A percentile compares a stretch with the other conserved stretches of the same genome.
phyloP scores from a whole-genome alignment of 2,329 filamentous ascomycete genomes.

The Cytospora chrysosperma region DNA sequence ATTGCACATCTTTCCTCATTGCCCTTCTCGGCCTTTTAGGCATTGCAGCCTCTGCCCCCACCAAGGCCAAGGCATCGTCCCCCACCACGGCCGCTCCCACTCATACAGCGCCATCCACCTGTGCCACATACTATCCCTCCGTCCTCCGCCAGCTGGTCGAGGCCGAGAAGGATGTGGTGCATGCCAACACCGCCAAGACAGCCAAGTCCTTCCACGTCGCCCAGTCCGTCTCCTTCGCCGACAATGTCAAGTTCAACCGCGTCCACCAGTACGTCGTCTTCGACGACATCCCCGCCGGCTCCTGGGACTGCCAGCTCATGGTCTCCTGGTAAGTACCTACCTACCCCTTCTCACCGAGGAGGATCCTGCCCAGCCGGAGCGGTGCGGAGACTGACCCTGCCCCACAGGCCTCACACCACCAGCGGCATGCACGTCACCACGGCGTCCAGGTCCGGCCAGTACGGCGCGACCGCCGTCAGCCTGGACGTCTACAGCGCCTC shows the following conservation, averaged over 20 bases:
- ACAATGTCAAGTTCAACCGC: slow-evolving; percentile 22
- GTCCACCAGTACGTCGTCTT: slow-evolving; percentile 23
- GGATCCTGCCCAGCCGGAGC: neutral
- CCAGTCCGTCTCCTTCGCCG: slow-evolving; percentile 21
- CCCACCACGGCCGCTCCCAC: slow-evolving; percentile 10
- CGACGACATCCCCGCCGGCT: slow-evolving; percentile 16
- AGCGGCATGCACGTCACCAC: slow-evolving; percentile 5
- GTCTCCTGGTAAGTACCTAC: slow-evolving; percentile 21
- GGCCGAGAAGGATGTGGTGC: slow-evolving; percentile 11
- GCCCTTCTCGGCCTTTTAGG: slow-evolving; percentile 12
- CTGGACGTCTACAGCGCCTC: slow-evolving; percentile 24
- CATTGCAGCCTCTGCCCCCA: slow-evolving; percentile 6
- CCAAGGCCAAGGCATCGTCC: neutral
- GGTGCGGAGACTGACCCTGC: neutral
- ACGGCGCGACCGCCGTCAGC: slow-evolving; percentile 12
- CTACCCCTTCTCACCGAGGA: too few species aligned
- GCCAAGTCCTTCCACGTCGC: slow-evolving; percentile 18
- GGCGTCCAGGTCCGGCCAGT: slow-evolving; percentile 5
- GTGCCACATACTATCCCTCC: slow-evolving; percentile 22
- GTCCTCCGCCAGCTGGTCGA: slow-evolving; percentile 21
- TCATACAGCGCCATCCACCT: slow-evolving; percentile 18
- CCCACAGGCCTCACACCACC: slow-evolving; percentile 4
- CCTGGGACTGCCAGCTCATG: slow-evolving; percentile 25
- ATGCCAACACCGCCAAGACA: slow-evolving; percentile 17
- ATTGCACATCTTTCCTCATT: slow-evolving; percentile 1